Evolutionary conservation across 805 yeast species (phyloP).

Genomic region (Zygoascus ofunaensis): DNA sequence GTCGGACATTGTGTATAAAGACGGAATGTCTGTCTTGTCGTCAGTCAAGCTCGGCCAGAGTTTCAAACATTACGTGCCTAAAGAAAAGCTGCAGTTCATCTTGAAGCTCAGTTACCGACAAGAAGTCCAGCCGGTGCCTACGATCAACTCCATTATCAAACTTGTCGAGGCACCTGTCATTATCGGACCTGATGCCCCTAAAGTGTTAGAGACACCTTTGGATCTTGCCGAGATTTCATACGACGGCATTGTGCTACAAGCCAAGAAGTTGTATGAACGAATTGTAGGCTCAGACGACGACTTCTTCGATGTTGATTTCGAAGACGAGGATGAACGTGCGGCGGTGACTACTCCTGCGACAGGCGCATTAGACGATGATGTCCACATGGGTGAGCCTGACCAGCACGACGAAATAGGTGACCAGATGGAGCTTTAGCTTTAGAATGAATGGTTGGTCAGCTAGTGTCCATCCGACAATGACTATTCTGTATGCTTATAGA

Average conservation of each 20-base stretch:
- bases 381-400: slow-evolving; percentile 11
- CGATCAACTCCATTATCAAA: slow-evolving; percentile 8
- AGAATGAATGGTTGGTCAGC: background rate
- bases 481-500: background rate
- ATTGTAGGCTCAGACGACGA: slow-evolving; percentile 93
- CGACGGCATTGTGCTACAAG: slow-evolving; percentile 82
- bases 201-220: slow-evolving; percentile 1
- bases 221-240: slow-evolving; percentile 58
- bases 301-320: slow-evolving; percentile 92
- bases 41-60: slow-evolving; percentile 82
- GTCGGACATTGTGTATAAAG: slow-evolving; percentile 44
- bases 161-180: background rate
- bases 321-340: slow-evolving; percentile 72
- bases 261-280: slow-evolving; percentile 59
- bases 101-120: slow-evolving; percentile 57
- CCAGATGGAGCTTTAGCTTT: slow-evolving; percentile 24
- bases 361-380: slow-evolving; percentile 2
- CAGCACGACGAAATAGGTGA: slow-evolving; percentile 21
- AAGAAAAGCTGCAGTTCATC: slow-evolving; percentile 54
- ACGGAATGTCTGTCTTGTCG: slow-evolving; percentile 62
- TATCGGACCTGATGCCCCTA: slow-evolving; percentile 8
- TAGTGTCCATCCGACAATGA: background rate
- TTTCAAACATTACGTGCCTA: slow-evolving; percentile 75
- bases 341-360: background rate
- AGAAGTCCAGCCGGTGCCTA: slow-evolving; percentile 21